Base-by-base conservation (phyloP, 2,329 filamentous ascomycete genomes). In the Pseudogymnoascus sp. region DNA sequence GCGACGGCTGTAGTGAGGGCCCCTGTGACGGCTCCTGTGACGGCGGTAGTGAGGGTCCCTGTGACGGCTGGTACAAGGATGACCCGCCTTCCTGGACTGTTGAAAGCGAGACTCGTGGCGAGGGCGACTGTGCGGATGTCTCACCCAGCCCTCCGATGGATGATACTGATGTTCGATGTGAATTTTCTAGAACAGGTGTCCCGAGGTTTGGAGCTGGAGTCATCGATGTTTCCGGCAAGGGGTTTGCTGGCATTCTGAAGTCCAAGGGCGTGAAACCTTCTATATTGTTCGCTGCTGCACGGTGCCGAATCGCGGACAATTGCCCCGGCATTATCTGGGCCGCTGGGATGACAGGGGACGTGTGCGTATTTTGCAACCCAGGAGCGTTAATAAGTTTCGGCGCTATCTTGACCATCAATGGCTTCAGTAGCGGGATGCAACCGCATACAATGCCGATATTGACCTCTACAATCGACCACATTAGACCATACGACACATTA, bases 391-490 rank as follows among this genome's bases (percentile, higher is more conserved):
- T 59, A 10, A 65, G 19, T 8, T 18, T 59, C 18, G 66, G 65
- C 59, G 66, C 63, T 26, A 4, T 33, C 18, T 48, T 35, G 63
- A 88, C 80, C 58, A 91, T 84, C 10, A 96, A 76, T 0, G 92
- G 91, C 70, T 95, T 96, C 62, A 96, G 75, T 0, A 88, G 92
- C 10, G 91, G 91, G 9, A 95, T 88, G 67, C 90, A 95, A 48
- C 87, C 90, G 69, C 89, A 94, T 64, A 89, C 85, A 67, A 95
- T 90, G 19, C 89, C 91, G 1, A 94, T 77, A 64, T 95, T 92
- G 70, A 95, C 89, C 72, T 96, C 91, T 60, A 96, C 84, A 12
- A 86, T 88, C 13, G 88, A 92, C 91, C 91, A 96, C 88, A 95
- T 92, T 69, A 95, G 85, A 0, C 89, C 89, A 5, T 90, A 74